These are phyloP conservation scores for Salix brachista DNA, from an alignment of 345 rosid genomes.

Conservation along the genomic window DNA sequence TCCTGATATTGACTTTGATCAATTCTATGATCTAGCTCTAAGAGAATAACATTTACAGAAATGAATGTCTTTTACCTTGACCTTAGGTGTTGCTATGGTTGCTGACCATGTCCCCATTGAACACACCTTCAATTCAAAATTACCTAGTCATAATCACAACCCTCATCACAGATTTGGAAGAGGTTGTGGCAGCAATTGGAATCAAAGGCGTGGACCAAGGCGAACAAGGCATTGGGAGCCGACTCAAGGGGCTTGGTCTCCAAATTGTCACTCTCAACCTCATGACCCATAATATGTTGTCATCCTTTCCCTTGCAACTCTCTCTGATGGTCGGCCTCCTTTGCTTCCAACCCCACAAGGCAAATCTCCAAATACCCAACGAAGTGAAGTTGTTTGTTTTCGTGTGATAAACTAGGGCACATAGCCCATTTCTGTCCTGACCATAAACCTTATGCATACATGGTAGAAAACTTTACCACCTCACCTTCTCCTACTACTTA, in stretches of 20 bases:
- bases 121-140: background rate
- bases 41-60: background rate
- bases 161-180: background rate
- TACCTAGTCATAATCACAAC: background rate
- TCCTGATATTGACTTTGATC: background rate
- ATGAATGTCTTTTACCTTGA: background rate
- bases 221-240: background rate
- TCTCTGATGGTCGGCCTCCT: background rate
- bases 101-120: accelerated
- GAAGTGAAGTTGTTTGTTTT: no score
- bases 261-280: background rate
- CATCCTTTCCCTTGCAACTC: no score
- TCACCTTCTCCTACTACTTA: background rate
- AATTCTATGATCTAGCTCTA: background rate
- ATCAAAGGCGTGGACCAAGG: background rate
- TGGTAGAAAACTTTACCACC: background rate
- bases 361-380: no score
- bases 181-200: background rate
- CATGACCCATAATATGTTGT: accelerated
- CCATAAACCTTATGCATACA: background rate
- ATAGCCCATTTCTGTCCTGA: background rate
- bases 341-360: background rate
- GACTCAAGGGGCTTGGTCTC: background rate
- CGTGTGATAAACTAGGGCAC: background rate
- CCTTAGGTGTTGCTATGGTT: background rate